Conservation (phyloP, 192 early-diverging fungal genomes). For the Coemansia sp. region DNA sequence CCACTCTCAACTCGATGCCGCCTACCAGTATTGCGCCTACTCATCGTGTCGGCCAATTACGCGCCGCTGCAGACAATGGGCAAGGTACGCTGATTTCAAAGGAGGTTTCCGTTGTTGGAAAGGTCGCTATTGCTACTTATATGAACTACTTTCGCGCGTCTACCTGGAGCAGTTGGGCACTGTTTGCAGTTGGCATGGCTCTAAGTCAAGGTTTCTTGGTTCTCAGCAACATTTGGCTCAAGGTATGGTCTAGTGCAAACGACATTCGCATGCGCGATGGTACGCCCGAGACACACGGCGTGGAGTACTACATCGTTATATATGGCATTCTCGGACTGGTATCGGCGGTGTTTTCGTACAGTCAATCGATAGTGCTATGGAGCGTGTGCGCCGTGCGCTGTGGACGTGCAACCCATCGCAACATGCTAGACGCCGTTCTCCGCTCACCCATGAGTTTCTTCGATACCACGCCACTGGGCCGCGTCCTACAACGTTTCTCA, state of each 20-base stretch:
- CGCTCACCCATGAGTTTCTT: slow-evolving; percentile 64
- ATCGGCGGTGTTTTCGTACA: slow-evolving; percentile 63
- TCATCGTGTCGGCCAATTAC: slow-evolving; percentile 16
- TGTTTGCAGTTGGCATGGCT: slow-evolving; percentile 63
- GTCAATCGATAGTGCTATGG: slow-evolving; percentile 76
- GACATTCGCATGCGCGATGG: slow-evolving; percentile 37
- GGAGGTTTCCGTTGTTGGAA: slow-evolving; percentile 80
- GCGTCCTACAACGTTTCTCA: slow-evolving; percentile 87
- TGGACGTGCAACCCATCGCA: slow-evolving; percentile 66
- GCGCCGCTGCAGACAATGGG: background rate
- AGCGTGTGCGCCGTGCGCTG: slow-evolving; percentile 81
- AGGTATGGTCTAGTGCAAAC: slow-evolving; percentile 65
- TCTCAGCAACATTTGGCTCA: slow-evolving; percentile 67
- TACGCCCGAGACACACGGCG: slow-evolving; percentile 11
- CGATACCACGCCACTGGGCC: slow-evolving; percentile 76
- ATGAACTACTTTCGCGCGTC: slow-evolving; percentile 77
- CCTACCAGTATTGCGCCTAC: slow-evolving; percentile 56
- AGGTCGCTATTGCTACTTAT: slow-evolving; percentile 74
- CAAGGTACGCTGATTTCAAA: slow-evolving; percentile 60
- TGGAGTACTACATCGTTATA: slow-evolving; percentile 68
- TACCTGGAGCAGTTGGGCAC: slow-evolving; percentile 53
- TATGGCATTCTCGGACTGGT: slow-evolving; percentile 76
- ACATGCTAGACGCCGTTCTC: slow-evolving; percentile 77
- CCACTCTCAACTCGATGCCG: slow-evolving; percentile 52
- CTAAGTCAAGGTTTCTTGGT: slow-evolving; percentile 56